Conservation (phyloP, 228 moss, liverwort and hornwort species). For the Sphagnum magellanicum region DNA sequence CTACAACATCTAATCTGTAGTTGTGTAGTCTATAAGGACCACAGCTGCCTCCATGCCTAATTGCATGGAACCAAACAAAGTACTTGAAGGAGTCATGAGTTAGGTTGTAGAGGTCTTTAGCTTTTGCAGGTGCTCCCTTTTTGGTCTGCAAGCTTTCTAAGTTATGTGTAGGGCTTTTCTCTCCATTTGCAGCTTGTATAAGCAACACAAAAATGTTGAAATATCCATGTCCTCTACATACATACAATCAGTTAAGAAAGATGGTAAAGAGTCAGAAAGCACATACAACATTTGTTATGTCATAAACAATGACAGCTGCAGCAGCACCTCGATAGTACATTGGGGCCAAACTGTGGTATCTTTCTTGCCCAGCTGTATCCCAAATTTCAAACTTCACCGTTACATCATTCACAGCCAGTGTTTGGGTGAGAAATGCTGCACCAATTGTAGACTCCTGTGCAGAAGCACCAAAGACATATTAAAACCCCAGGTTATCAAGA, state of each 20-base stretch:
- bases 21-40: not conserved
- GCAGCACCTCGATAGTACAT: slow-evolving; percentile 99
- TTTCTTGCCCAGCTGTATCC: slow-evolving; percentile 99
- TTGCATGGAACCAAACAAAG: not conserved
- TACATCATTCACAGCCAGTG: slow-evolving; percentile 90
- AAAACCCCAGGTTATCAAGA: not conserved
- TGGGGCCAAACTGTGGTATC: slow-evolving; percentile 97
- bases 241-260: not conserved
- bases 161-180: no score
- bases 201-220: not conserved
- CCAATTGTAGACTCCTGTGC: slow-evolving; percentile 96
- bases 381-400: slow-evolving; percentile 99
- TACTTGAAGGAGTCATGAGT: not conserved
- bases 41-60: not conserved
- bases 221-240: not conserved
- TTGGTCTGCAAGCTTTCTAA: no score
- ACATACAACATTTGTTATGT: slow-evolving; percentile 85
- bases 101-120: no score
- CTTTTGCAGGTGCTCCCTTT: no score
- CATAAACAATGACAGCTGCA: slow-evolving; percentile 94
- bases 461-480: no score
- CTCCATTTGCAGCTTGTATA: no score
- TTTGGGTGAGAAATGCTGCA: slow-evolving; percentile 97
- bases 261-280: not conserved
- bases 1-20: no score